A percentile compares a stretch with the other conserved stretches of the same genome.
Conservation (phyloP, 2,329 filamentous ascomycete species). For the Colletotrichum limetticola region DNA sequence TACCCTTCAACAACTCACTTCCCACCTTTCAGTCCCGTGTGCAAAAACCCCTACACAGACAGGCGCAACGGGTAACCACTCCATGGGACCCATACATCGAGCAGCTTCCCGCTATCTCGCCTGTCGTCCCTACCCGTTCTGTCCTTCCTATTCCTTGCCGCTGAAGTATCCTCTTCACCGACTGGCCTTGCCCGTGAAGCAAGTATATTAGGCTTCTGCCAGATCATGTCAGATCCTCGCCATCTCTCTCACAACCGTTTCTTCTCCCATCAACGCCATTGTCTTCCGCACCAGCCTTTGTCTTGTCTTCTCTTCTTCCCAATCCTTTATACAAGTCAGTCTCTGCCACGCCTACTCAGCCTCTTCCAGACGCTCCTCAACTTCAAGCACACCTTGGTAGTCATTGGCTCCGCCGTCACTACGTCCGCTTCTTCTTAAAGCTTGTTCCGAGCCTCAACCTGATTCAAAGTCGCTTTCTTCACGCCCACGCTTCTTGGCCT, state of each 20-base stretch:
- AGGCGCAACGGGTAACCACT: slow-evolving; percentile 20
- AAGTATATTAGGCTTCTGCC: slow-evolving; percentile 33
- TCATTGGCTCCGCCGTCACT: not conserved
- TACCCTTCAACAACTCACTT: not conserved
- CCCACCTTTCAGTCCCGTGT: not conserved
- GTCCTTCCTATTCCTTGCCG: slow-evolving; percentile 20
- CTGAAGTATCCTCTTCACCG: slow-evolving; percentile 22
- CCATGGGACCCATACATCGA: slow-evolving; percentile 26
- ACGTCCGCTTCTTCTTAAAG: not conserved
- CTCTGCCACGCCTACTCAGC: not conserved
- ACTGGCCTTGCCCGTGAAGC: slow-evolving; percentile 1
- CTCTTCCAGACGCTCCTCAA: not conserved
- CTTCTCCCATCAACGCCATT: slow-evolving; percentile 10
- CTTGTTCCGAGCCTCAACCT: slow-evolving; percentile 1
- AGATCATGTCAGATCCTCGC: slow-evolving; percentile 26
- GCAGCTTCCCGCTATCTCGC: slow-evolving; percentile 22
- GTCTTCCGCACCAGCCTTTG: not conserved
- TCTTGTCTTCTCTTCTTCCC: not conserved
- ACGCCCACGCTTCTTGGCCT: not conserved
- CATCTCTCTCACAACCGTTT: slow-evolving; percentile 15
- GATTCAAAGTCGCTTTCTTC: not conserved
- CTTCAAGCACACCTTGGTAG: not conserved
- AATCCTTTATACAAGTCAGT: slow-evolving; percentile 6
- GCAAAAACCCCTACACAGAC: slow-evolving; percentile 15
- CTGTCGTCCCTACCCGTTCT: slow-evolving; percentile 4